phyloP scores from a whole-genome alignment of 2,329 filamentous ascomycete species.

The Aspergillus sp. region DNA sequence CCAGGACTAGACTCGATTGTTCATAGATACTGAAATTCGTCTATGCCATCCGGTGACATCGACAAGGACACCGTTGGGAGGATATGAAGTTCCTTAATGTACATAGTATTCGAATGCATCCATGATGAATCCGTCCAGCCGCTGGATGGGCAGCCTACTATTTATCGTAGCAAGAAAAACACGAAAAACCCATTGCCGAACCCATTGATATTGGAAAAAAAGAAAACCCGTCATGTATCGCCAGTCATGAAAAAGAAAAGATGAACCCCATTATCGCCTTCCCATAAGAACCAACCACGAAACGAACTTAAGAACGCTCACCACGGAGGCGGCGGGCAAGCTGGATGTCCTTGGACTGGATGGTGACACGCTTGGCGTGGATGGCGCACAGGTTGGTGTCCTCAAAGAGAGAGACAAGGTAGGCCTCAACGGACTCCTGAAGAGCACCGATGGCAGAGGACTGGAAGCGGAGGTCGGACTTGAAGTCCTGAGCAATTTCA shows the following conservation, averaged over 20 bases:
- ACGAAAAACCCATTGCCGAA: constrained; percentile 31
- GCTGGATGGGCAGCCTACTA: constrained; percentile 29
- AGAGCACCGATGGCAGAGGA: constrained; percentile 95
- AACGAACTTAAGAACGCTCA: constrained; percentile 71
- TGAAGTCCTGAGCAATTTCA: constrained; percentile 96
- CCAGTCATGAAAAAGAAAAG: constrained; percentile 41
- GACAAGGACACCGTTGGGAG: constrained; percentile 29
- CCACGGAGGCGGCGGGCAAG: constrained; percentile 92
- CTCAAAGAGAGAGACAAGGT: constrained; percentile 96
- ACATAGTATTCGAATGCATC: constrained; percentile 30
- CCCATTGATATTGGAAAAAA: constrained; percentile 41
- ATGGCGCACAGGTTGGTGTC: constrained; percentile 98
- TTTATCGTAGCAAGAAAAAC: constrained; percentile 31
- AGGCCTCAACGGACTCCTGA: constrained; percentile 98
- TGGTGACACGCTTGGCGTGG: constrained; percentile 99
- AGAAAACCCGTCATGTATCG: constrained; percentile 45
- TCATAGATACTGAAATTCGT: constrained; percentile 33
- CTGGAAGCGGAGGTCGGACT: constrained; percentile 95
- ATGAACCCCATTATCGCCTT: constrained; percentile 43
- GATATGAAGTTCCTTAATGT: constrained; percentile 32
- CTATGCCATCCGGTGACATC: constrained; percentile 36
- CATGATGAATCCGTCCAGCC: constrained; percentile 33
- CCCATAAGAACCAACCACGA: constrained; percentile 36
- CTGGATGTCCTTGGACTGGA: constrained; percentile 92
- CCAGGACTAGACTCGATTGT: constrained; percentile 21